Conservation (phyloP, 805 yeast species). For the Kuraishia molischiana region DNA sequence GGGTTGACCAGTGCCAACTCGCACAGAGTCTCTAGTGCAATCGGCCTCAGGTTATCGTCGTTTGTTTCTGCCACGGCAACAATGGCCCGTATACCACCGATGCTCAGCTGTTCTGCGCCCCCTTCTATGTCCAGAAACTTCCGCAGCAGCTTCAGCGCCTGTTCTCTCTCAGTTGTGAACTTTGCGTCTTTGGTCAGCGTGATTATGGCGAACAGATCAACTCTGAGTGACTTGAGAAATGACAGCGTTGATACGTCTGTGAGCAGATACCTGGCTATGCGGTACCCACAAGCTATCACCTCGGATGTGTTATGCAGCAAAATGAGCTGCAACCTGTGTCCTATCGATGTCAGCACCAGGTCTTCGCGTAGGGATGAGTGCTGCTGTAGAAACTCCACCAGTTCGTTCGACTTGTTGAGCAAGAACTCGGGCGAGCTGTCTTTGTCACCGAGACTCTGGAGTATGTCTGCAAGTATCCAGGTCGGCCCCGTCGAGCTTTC, state of each 20-base stretch:
- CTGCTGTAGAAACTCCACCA: constrained; percentile 44
- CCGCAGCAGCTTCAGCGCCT: constrained; percentile 67
- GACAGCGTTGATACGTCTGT: constrained; percentile 43
- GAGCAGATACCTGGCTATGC: constrained; percentile 59
- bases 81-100: constrained; percentile 59
- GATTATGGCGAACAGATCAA: constrained; percentile 55
- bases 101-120: constrained; percentile 44
- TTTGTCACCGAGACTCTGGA: constrained; percentile 44
- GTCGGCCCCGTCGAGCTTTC: constrained; percentile 29
- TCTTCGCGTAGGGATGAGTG: constrained; percentile 58
- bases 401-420: constrained; percentile 55
- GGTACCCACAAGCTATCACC: constrained; percentile 66
- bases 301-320: constrained; percentile 44
- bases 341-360: constrained; percentile 46
- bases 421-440: constrained; percentile 39
- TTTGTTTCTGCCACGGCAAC: constrained; percentile 50
- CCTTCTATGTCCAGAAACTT: constrained; percentile 42
- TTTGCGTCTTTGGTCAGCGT: constrained; percentile 52
- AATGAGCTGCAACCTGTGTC: constrained; percentile 49
- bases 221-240: constrained; percentile 40
- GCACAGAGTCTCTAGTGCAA: constrained; percentile 43
- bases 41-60: constrained; percentile 38
- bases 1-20: constrained; percentile 40
- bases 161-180: constrained; percentile 50
- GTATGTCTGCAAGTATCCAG: constrained; percentile 53